Evolutionary conservation across 2,329 filamentous ascomycete genomes (phyloP), one percentile per base, ranked within the genome.

Genomic region (Phyllosticta citrichinensis): DNA sequence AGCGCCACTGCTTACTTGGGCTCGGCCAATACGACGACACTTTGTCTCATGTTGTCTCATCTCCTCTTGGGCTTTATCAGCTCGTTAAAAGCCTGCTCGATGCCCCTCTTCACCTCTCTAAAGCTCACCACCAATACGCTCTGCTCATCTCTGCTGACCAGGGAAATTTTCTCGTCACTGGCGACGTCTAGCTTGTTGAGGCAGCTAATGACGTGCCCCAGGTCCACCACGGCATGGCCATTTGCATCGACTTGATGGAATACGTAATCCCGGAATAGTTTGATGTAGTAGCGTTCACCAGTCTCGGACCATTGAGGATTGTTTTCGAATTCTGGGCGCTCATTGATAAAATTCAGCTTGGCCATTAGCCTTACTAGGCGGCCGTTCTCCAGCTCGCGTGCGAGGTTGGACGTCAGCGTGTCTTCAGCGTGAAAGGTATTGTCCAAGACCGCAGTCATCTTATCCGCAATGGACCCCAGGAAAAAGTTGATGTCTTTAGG

Each of bases 241-340:
- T 90, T 85, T 30, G 84, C 82, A 71, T 97, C 91, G 12, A 97
- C 91, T 69, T 96, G 92, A 73, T 99, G 94, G 76, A 97, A 99
- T 51, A 97, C 90, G 68, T 95, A 97, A 75, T 99, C 94, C 56
- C 94, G 85, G 79, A 97, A 97, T 9, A 99, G 82, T 75, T 96
- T 97, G 65, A 99, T 80, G 71, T 90, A 88, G 72, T 96, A 97
- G 27, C 92, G 85, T 68, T 96, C 91, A 25, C 93, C 93, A 55
- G 89, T 94, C 73, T 97, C 93, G 4, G 91, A 89, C 93, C 94
- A 99, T 56, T 83, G 80, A 0, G 69, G 65, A 63, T 92, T 88
- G 51, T 86, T 85, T 58, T 90, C 88, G 64, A 88, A 87, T 69
- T 97, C 93, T 1, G 88, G 89, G 11, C 94, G 85, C 73, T 99